Evolutionary conservation across 345 rosid species (phyloP), one percentile per base, ranked within the genome.

Genomic region (Ceriops tagal): DNA sequence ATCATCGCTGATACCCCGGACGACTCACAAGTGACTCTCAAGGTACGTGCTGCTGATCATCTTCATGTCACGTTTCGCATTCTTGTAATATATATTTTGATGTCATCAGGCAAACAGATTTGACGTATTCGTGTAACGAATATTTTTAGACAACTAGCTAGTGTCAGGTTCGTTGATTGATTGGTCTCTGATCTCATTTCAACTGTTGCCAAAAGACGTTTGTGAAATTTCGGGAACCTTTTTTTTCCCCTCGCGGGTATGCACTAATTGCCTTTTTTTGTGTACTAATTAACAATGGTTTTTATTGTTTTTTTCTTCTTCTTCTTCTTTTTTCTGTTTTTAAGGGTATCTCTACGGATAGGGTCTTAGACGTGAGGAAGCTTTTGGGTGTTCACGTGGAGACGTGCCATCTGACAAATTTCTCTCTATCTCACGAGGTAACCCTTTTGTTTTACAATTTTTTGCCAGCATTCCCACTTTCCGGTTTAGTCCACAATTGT

Each of bases 391-490:
- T 77, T 34, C 70, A 68, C 9, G 77, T 72, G 7, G 74, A 72
- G 64, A 77, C 80, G 19, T 77, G 80, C 60, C 80, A 77, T 64
- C 60, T 72, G 62, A 77, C 80, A 39, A 72, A 72, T 39, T 77
- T 68, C 77, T 77, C 80, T 6, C 21, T 77, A n/a, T 77, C 77
- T 46, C 80, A 77, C 34, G 80, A 77, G 80, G 80, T 71, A 65
- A 28, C 15, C 56, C 8, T 65, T 46, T 13, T 35, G 3, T 35
- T 52, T 26, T 24, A 24, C 26, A 24, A 24, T 24, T 24, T 24
- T 24, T 24, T 24, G 26, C 26, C 1, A 24, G 26, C 26, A 24
- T 24, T 24, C 26, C 16, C 59, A 56, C 30, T 56, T 24, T 16
- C 59, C 59, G 2, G 10, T 24, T 56, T 24, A 3, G 59, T 24